A percentile compares a stretch with the other conserved stretches of the same genome.
phyloP scores from a whole-genome alignment of 345 rosid genomes.

The Turritis glabra region DNA sequence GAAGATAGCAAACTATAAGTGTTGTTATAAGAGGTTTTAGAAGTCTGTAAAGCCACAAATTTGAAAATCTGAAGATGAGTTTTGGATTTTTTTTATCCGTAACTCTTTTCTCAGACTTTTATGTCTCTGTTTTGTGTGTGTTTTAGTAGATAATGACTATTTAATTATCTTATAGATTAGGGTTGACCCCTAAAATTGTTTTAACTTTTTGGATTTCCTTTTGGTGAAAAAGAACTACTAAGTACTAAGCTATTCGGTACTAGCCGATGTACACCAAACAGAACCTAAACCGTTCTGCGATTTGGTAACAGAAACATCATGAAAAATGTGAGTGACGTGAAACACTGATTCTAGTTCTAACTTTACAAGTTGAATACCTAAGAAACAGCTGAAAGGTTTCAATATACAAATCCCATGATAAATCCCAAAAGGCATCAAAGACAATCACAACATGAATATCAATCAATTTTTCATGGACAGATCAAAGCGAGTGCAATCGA shows the following conservation, averaged over 20 bases:
- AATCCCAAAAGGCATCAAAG: conserved; percentile 15
- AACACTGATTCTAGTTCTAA: conserved; percentile 24
- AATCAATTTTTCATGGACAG: conserved; percentile 1
- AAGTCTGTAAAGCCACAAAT: no score
- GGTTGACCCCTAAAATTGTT: no score
- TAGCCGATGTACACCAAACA: neutral
- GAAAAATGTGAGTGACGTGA: neutral
- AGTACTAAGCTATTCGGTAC: neutral
- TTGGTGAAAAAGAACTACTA: no score
- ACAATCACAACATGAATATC: conserved; percentile 18
- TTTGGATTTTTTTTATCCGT: no score
- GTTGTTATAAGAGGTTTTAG: no score
- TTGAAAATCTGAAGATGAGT: no score
- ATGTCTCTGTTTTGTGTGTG: neutral
- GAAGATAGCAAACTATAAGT: no score
- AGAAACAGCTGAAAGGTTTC: conserved; percentile 16
- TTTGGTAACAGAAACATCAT: neutral
- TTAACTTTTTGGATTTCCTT: no score
- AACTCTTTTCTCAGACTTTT: neutral
- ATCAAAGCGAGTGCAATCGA: conserved; percentile 25
- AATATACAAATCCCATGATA: conserved; percentile 20
- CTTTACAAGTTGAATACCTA: conserved; percentile 36
- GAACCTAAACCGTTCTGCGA: neutral
- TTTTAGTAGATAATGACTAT: no score
- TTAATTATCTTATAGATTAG: no score